A percentile compares a stretch with the other conserved stretches of the same genome.
Conservation (phyloP, 371 early-diverging fungal genomes). For the Rhizopus microsporus region DNA sequence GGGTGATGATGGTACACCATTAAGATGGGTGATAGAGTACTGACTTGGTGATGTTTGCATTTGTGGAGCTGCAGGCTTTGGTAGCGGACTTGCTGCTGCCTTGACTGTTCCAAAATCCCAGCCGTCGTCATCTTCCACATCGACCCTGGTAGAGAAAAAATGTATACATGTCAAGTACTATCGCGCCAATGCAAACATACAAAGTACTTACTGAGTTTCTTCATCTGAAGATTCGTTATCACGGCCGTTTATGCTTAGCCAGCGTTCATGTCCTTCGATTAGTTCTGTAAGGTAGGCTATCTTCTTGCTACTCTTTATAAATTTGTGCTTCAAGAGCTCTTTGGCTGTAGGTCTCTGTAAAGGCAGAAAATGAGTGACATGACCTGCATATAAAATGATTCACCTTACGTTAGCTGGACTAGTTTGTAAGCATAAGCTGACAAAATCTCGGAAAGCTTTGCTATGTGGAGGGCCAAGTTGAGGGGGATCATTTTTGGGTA, state of each 20-base stretch:
- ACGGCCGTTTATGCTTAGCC: conserved; percentile 59
- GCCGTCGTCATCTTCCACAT: conserved; percentile 37
- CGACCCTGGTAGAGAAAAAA: conserved; percentile 18
- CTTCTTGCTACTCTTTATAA: conserved; percentile 82
- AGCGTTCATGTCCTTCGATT: conserved; percentile 81
- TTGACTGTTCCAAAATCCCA: conserved; percentile 66
- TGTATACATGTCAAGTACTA: background rate
- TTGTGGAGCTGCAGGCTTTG: conserved; percentile 28
- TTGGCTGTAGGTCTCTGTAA: conserved; percentile 81
- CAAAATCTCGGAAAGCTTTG: conserved; percentile 90
- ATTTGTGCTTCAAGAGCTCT: conserved; percentile 88
- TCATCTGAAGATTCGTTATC: conserved; percentile 64
- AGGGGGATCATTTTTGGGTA: conserved; percentile 94
- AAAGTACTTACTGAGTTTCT: conserved; percentile 43
- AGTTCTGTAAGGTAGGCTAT: conserved; percentile 82
- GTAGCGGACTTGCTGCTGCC: conserved; percentile 30
- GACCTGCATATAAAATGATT: background rate
- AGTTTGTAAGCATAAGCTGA: conserved; percentile 82
- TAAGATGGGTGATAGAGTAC: conserved; percentile 25
- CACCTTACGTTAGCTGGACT: conserved; percentile 70
- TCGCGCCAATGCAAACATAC: background rate
- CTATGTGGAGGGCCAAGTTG: conserved; percentile 75
- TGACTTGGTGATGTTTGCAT: conserved; percentile 27
- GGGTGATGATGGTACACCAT: conserved; percentile 12
- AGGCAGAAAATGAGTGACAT: background rate